phyloP scores from a whole-genome alignment of 129 eudicot species.

The carrot (Daucus carota) region DNA sequence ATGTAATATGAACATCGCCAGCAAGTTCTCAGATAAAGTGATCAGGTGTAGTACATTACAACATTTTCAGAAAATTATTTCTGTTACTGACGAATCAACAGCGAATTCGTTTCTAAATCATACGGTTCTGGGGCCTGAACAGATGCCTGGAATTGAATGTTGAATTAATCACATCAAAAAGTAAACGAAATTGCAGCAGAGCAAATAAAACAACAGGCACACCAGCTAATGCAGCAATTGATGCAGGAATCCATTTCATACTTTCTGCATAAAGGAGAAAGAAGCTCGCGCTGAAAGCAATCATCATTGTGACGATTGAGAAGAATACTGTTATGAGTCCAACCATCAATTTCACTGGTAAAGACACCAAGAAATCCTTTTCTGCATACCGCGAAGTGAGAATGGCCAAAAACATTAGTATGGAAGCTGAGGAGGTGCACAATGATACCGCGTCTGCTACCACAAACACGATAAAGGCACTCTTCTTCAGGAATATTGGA shows the following conservation, averaged over 20 bases:
- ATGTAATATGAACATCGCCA: background rate
- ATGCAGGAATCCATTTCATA: background rate
- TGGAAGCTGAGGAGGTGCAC: too few relatives aligned
- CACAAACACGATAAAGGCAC: background rate
- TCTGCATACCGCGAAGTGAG: background rate
- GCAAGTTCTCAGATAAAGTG: too few relatives aligned
- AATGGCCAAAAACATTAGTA: background rate
- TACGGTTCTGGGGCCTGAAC: too few relatives aligned
- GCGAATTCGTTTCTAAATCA: background rate
- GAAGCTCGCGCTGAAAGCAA: background rate
- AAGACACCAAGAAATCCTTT: background rate
- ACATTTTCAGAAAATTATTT: too few relatives aligned
- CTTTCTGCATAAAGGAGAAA: background rate
- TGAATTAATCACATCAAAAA: background rate
- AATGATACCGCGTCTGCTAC: background rate
- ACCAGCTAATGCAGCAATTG: background rate
- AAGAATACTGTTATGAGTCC: background rate
- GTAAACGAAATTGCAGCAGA: background rate
- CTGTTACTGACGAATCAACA: too few relatives aligned
- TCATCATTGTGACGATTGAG: background rate
- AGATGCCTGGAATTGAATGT: background rate
- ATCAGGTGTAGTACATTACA: too few relatives aligned
- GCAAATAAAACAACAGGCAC: background rate
- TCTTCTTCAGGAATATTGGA: background rate
- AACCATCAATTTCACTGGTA: background rate